A percentile compares a stretch with the other conserved stretches of the same genome.
Conservation (phyloP, 148 eudicot species). For the Rhododendron ovatum region DNA sequence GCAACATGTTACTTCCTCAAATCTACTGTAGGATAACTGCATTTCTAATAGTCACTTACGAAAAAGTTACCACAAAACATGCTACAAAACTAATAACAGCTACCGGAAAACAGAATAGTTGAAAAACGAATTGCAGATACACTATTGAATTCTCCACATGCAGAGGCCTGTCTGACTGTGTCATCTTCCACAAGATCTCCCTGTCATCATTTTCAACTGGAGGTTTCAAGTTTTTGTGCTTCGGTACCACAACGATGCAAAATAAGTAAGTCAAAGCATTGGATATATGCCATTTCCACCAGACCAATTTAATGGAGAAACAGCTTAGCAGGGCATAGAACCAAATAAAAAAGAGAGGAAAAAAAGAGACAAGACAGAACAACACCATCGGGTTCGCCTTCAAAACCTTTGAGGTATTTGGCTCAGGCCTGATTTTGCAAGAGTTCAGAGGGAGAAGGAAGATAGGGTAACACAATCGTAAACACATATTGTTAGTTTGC, state of each 20-base stretch:
- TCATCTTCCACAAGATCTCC: not conserved
- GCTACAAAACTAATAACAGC: not conserved
- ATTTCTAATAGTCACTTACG: not conserved
- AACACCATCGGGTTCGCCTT: too few relatives aligned
- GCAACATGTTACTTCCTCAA: not conserved
- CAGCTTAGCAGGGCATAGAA: not conserved
- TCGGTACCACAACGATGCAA: not conserved
- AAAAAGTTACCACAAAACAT: not conserved
- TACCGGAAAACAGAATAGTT: not conserved
- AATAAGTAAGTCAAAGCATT: not conserved
- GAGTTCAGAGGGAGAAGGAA: too few relatives aligned
- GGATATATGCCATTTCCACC: not conserved
- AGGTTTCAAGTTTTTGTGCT: not conserved
- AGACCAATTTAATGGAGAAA: not conserved
- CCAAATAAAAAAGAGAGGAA: too few relatives aligned
- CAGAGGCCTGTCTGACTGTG: not conserved
- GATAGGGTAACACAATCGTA: too few relatives aligned
- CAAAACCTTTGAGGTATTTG: too few relatives aligned
- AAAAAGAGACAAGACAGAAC: too few relatives aligned
- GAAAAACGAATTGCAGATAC: not conserved
- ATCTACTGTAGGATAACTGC: not conserved
- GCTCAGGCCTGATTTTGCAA: too few relatives aligned
- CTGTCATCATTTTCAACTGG: not conserved
- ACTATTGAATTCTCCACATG: not conserved
- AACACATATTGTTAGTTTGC: too few relatives aligned